A percentile compares a stretch with the other conserved stretches of the same genome.
Evolutionary conservation across 2,329 filamentous ascomycete species (phyloP).

Genomic region (Pyrenophora teres): DNA sequence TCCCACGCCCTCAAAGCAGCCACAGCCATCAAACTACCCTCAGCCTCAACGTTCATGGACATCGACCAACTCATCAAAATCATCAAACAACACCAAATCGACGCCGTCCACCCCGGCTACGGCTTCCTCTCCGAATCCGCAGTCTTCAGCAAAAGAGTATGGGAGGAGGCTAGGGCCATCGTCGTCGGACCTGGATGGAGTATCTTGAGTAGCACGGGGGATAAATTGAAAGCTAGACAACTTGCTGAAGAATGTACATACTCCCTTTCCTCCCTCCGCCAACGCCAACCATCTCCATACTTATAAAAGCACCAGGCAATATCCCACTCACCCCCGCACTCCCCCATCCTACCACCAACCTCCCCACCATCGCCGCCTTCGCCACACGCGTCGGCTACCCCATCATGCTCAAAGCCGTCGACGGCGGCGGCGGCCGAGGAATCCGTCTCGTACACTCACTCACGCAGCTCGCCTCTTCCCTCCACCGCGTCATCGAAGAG

Average conservation of each 20-base stretch:
- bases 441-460: constrained; percentile 59
- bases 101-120: constrained; percentile 64
- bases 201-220: constrained; percentile 59
- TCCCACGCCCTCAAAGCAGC: constrained; percentile 59
- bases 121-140: constrained; percentile 65
- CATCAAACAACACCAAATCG: constrained; percentile 56
- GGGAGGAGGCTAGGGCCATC: constrained; percentile 53
- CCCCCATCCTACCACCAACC: constrained; percentile 48
- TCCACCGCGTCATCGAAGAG: constrained; percentile 60
- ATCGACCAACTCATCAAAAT: constrained; percentile 56
- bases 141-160: constrained; percentile 56
- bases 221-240: constrained; percentile 60
- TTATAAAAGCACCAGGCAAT: constrained; percentile 30
- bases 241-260: constrained; percentile 56
- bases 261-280: no score
- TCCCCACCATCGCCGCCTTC: constrained; percentile 54
- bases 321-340: constrained; percentile 60
- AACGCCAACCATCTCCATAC: not conserved
- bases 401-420: constrained; percentile 68
- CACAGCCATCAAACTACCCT: constrained; percentile 57
- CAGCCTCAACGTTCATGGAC: constrained; percentile 59
- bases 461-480: constrained; percentile 50
- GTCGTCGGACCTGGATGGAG: constrained; percentile 63
- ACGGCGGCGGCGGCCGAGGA: constrained; percentile 65
- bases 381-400: constrained; percentile 61